phyloP scores from a whole-genome alignment of 345 rosid genomes.

The Salix viminalis region DNA sequence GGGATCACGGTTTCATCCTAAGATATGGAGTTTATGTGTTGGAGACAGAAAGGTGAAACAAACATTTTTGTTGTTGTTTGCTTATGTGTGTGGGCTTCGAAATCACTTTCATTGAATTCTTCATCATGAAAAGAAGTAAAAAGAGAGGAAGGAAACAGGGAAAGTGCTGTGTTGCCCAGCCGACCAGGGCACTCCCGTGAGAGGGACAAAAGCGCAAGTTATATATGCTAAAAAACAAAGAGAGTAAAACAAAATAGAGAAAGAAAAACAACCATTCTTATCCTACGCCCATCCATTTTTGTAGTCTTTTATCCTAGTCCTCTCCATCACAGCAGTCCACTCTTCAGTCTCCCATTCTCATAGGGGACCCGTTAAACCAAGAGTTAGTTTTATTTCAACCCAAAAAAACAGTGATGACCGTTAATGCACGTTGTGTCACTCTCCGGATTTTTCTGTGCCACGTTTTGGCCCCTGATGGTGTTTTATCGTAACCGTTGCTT shows the following conservation, averaged over 20 bases:
- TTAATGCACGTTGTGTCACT: slow-evolving; percentile 34
- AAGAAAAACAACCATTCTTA: slow-evolving; percentile 6
- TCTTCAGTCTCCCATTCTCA: slow-evolving; percentile 21
- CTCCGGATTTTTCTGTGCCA: slow-evolving; percentile 31
- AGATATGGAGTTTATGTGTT: too few species aligned
- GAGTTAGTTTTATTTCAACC: slow-evolving; percentile 2
- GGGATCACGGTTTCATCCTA: not conserved
- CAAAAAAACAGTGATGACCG: slow-evolving; percentile 22
- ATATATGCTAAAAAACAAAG: not conserved
- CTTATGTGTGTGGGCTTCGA: slow-evolving; percentile 2
- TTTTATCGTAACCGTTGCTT: slow-evolving; percentile 7
- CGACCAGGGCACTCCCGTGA: slow-evolving; percentile 63
- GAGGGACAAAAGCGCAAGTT: slow-evolving; percentile 38
- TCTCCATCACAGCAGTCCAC: slow-evolving; percentile 14
- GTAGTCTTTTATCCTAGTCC: slow-evolving; percentile 24
- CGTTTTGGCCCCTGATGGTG: slow-evolving; percentile 34
- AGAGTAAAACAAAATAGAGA: not conserved
- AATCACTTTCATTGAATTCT: slow-evolving; percentile 4
- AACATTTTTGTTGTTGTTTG: not conserved
- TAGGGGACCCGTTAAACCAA: slow-evolving; percentile 14
- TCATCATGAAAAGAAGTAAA: not conserved
- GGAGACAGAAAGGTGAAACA: too few species aligned
- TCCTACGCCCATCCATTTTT: slow-evolving; percentile 27
- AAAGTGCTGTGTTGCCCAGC: slow-evolving; percentile 32
- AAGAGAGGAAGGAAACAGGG: slow-evolving; percentile 12